phyloP scores from a whole-genome alignment of 768 basidiomycete species.

The Xerocomus potaroensis region DNA sequence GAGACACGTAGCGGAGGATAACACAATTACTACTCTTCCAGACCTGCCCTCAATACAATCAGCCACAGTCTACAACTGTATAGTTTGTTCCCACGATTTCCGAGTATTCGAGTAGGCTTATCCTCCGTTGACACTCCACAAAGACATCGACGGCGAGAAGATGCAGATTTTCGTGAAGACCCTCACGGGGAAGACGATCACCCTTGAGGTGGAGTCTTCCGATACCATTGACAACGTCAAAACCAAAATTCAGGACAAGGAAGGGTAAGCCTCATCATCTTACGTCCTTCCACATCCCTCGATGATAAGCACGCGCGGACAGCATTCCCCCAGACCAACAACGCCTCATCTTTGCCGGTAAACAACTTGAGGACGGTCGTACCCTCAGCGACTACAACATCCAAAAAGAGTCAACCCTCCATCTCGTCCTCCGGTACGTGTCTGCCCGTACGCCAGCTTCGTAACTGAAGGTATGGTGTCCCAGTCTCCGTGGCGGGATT shows the following conservation, averaged over 20 bases:
- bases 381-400: slow-evolving; percentile 97
- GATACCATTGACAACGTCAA: slow-evolving; percentile 29
- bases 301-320: slow-evolving; percentile 25
- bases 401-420: slow-evolving; percentile 97
- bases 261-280: slow-evolving; percentile 44
- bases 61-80: slow-evolving; percentile 31
- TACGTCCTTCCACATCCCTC: too few species aligned
- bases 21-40: slow-evolving; percentile 2
- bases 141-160: slow-evolving; percentile 18
- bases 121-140: too few species aligned
- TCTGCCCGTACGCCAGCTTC: too few species aligned
- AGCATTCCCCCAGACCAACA: slow-evolving; percentile 27
- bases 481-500: slow-evolving; percentile 61
- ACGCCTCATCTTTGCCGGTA: slow-evolving; percentile 66
- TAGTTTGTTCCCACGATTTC: slow-evolving; percentile 24
- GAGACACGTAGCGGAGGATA: neutral
- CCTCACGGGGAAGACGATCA: slow-evolving; percentile 54
- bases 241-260: slow-evolving; percentile 56
- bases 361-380: slow-evolving; percentile 98
- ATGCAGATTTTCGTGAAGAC: slow-evolving; percentile 85
- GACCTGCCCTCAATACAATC: slow-evolving; percentile 23
- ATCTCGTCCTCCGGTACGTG: slow-evolving; percentile 90
- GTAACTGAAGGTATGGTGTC: neutral
- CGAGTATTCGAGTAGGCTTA: too few species aligned
- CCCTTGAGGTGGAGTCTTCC: slow-evolving; percentile 28